Conservation (phyloP, 192 early-diverging fungal species). For the Umbelopsis isabellina region DNA sequence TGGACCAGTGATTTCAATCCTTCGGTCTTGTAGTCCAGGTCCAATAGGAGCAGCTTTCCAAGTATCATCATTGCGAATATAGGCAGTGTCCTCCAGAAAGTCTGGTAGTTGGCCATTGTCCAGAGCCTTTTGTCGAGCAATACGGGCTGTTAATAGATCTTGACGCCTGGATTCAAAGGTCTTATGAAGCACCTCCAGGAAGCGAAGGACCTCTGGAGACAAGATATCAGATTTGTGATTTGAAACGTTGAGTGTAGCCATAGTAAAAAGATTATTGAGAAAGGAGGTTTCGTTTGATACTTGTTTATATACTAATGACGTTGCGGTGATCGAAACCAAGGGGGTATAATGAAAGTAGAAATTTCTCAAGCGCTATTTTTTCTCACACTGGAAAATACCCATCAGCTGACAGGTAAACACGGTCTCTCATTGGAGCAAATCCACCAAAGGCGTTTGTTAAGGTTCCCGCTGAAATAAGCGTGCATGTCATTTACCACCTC, state of each 20-base stretch:
- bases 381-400: too few species aligned
- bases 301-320: too few species aligned
- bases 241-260: neutral
- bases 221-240: neutral
- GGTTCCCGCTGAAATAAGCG: too few species aligned
- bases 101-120: conserved; percentile 84
- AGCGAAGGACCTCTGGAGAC: neutral
- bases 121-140: conserved; percentile 33
- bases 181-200: neutral
- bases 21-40: conserved; percentile 87
- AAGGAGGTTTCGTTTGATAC: too few species aligned
- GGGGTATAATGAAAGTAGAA: too few species aligned
- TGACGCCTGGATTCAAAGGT: neutral
- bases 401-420: too few species aligned
- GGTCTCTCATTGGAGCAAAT: too few species aligned
- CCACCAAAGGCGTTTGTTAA: too few species aligned
- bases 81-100: conserved; percentile 89
- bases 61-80: conserved; percentile 86
- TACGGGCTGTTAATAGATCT: neutral
- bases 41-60: conserved; percentile 90
- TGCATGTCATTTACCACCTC: too few species aligned
- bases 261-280: neutral
- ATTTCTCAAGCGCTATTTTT: too few species aligned
- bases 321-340: too few species aligned
- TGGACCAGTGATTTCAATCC: conserved; percentile 97